Percentiles rank a stretch among this genome's conserved stretches.
These are phyloP conservation scores for Taphrina pruni DNA, from an alignment of 1,139 yeast genomes.

Conservation along the genomic window DNA sequence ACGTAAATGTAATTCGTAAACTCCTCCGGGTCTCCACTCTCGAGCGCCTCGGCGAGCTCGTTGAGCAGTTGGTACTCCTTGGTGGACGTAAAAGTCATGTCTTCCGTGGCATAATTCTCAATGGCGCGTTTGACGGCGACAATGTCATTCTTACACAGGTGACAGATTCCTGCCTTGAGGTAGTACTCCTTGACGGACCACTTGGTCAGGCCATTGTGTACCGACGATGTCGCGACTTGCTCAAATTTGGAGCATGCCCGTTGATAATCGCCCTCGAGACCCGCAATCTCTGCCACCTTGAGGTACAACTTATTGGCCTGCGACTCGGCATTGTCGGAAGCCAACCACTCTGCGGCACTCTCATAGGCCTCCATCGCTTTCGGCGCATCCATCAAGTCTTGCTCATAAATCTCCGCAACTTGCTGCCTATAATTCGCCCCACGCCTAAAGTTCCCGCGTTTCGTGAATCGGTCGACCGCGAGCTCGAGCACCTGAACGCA, in stretches of 20 bases:
- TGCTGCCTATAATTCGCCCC: slow-evolving; percentile 95
- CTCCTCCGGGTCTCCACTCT: slow-evolving; percentile 78
- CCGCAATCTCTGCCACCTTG: slow-evolving; percentile 88
- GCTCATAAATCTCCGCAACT: slow-evolving; percentile 83
- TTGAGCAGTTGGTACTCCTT: slow-evolving; percentile 64
- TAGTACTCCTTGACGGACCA: slow-evolving; percentile 95
- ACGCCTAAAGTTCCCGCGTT: slow-evolving; percentile 91
- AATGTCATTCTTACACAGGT: slow-evolving; percentile 70
- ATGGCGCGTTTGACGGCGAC: slow-evolving; percentile 83
- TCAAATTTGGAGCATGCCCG: slow-evolving; percentile 42
- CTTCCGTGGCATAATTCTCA: slow-evolving; percentile 70
- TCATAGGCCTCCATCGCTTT: slow-evolving; percentile 81
- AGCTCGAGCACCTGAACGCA: slow-evolving; percentile 63
- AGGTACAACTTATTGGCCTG: slow-evolving; percentile 84
- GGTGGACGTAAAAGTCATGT: slow-evolving; percentile 76
- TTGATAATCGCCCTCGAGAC: slow-evolving; percentile 68
- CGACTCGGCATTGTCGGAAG: slow-evolving; percentile 92
- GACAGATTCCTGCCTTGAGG: slow-evolving; percentile 79
- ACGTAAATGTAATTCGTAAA: slow-evolving; percentile 78
- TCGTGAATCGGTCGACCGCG: slow-evolving; percentile 83
- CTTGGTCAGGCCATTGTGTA: slow-evolving; percentile 75
- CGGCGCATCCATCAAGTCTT: slow-evolving; percentile 66
- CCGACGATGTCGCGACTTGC: slow-evolving; percentile 52
- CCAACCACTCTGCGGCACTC: slow-evolving; percentile 95
- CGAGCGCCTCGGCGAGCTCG: slow-evolving; percentile 72